Percentiles rank a stretch among this genome's conserved stretches.
These are phyloP conservation scores for Phialophora verrucosa DNA, from an alignment of 2,329 filamentous ascomycete species.

Conservation along the genomic window DNA sequence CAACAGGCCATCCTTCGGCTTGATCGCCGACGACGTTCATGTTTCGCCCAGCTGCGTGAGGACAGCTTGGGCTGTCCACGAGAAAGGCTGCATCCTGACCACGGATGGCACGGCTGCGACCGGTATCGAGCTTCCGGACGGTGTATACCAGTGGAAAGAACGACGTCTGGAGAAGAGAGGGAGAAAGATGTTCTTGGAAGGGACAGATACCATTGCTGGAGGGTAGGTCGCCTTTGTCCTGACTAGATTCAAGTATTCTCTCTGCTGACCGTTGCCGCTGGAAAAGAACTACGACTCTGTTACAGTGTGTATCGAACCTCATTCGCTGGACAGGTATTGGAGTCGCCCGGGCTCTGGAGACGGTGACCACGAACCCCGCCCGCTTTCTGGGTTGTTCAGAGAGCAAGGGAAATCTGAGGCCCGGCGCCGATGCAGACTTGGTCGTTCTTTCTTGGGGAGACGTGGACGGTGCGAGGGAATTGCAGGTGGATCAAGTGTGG, in stretches of 20 bases:
- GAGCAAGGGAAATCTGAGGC: conserved; percentile 68
- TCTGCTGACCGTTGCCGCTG: too few species aligned
- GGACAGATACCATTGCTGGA: conserved; percentile 8
- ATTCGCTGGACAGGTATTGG: conserved; percentile 72
- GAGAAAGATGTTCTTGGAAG: too few species aligned
- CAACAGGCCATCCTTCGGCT: conserved; percentile 54
- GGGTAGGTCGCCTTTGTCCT: too few species aligned
- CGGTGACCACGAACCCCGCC: conserved; percentile 77
- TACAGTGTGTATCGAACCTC: conserved; percentile 83
- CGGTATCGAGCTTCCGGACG: conserved; percentile 52
- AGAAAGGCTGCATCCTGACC: conserved; percentile 67
- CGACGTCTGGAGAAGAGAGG: background rate
- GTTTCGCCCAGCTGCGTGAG: conserved; percentile 57
- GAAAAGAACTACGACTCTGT: conserved; percentile 62
- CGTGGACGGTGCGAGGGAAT: conserved; percentile 50
- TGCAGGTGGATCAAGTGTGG: conserved; percentile 77
- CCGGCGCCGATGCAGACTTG: conserved; percentile 69
- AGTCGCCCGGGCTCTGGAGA: conserved; percentile 70
- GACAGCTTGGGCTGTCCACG: conserved; percentile 71
- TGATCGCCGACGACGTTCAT: conserved; percentile 61
- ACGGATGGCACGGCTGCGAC: conserved; percentile 62
- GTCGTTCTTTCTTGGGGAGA: conserved; percentile 59
- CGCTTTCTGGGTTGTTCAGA: conserved; percentile 68
- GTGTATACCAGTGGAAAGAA: conserved; percentile 54
- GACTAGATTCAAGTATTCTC: too few species aligned